A percentile compares a stretch with the other conserved stretches of the same genome.
phyloP scores from a whole-genome alignment of 2,329 filamentous ascomycete species.

The Aspergillus amoenus region DNA sequence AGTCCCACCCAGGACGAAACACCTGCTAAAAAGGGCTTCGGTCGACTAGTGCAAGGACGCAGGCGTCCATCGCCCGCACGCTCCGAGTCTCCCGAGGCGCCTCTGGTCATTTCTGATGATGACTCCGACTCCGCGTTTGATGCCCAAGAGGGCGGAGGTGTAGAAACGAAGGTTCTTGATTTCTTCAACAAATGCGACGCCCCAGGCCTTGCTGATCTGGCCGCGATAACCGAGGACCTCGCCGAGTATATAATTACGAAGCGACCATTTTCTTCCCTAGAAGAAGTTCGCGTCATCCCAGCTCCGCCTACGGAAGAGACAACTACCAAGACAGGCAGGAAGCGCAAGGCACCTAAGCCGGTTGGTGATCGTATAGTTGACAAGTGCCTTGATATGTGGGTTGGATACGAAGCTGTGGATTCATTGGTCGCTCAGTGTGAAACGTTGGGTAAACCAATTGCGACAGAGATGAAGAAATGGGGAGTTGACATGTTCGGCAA shows the following conservation, averaged over 20 bases:
- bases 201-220: slow-evolving; percentile 78
- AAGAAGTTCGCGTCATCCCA: slow-evolving; percentile 66
- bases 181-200: slow-evolving; percentile 80
- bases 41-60: slow-evolving; percentile 52
- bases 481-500: slow-evolving; percentile 65
- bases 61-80: slow-evolving; percentile 35
- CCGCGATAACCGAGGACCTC: slow-evolving; percentile 68
- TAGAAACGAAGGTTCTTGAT: slow-evolving; percentile 63
- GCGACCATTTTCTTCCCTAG: slow-evolving; percentile 70
- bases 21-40: slow-evolving; percentile 28
- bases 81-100: slow-evolving; percentile 35
- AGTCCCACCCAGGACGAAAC: slow-evolving; percentile 21
- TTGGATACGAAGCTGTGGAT: slow-evolving; percentile 79
- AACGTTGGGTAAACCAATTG: slow-evolving; percentile 65
- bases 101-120: slow-evolving; percentile 47
- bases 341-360: slow-evolving; percentile 50
- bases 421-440: slow-evolving; percentile 76
- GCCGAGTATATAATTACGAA: slow-evolving; percentile 69
- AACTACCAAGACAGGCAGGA: slow-evolving; percentile 52
- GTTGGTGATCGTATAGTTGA: slow-evolving; percentile 69
- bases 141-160: slow-evolving; percentile 39
- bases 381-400: slow-evolving; percentile 69
- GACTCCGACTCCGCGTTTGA: slow-evolving; percentile 44
- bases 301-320: slow-evolving; percentile 38
- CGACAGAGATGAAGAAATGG: slow-evolving; percentile 66